Percentiles rank a stretch among this genome's conserved stretches.
These are phyloP conservation scores for Dothiorella sarmentorum DNA, from an alignment of 2,329 filamentous ascomycete species.

Conservation along the genomic window DNA sequence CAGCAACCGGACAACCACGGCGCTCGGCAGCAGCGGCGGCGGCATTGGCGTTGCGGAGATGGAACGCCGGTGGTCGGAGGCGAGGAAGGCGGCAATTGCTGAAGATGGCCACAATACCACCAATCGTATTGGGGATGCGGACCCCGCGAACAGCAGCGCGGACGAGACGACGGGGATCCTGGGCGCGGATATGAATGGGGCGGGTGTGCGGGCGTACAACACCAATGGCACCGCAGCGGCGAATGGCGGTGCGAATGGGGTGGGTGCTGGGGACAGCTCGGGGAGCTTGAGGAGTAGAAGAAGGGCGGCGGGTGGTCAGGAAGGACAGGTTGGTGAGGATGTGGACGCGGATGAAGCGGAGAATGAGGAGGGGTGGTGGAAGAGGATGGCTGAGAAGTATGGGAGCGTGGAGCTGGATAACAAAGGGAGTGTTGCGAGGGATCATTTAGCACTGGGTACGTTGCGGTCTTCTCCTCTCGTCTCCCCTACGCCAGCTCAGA, in stretches of 20 bases:
- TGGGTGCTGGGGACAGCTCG: neutral
- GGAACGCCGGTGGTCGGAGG: constrained; percentile 1
- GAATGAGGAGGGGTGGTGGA: constrained; percentile 50
- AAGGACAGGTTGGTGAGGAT: constrained; percentile 21
- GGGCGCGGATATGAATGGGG: constrained; percentile 4
- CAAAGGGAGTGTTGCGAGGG: constrained; percentile 77
- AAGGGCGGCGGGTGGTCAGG: neutral
- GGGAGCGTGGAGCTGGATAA: constrained; percentile 76
- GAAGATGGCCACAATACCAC: neutral
- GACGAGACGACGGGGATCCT: constrained; percentile 17
- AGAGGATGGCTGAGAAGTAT: constrained; percentile 54
- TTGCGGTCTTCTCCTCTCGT: constrained; percentile 10
- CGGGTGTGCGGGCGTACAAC: constrained; percentile 4
- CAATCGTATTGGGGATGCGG: too few relatives aligned
- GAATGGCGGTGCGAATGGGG: neutral
- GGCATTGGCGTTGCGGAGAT: constrained; percentile 2
- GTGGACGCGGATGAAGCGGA: neutral
- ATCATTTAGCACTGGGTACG: constrained; percentile 75
- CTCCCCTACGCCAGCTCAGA: neutral
- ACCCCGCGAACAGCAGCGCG: constrained; percentile 1
- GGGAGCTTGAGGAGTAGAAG: neutral
- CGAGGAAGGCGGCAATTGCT: neutral
- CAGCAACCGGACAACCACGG: too few relatives aligned
- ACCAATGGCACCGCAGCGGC: too few relatives aligned
- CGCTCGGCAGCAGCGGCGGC: neutral